Evolutionary conservation across 1,284 basidiomycete species (phyloP).

Genomic region (Porogramme epimiltina): DNA sequence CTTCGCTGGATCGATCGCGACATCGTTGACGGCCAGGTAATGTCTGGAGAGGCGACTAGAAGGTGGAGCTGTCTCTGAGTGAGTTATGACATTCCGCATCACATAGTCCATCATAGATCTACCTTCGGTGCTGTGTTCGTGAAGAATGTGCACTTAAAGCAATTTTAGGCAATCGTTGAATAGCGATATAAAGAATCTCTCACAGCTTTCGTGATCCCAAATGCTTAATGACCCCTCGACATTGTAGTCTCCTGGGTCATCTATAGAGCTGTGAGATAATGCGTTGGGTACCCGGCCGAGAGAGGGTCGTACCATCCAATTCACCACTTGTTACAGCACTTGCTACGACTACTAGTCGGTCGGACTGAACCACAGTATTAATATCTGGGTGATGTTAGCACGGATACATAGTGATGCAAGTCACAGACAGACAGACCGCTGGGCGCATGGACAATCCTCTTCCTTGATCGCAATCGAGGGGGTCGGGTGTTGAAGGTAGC

Average conservation of each 20-base stretch:
- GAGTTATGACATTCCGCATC: too few relatives aligned
- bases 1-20: conserved; percentile 27
- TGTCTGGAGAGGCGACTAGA: neutral
- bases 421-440: conserved; percentile 2
- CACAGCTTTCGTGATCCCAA: neutral
- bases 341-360: conserved; percentile 13
- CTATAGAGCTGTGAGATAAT: neutral
- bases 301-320: conserved; percentile 12
- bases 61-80: neutral
- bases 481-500: too few relatives aligned
- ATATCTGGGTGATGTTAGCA: conserved; percentile 7
- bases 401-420: neutral
- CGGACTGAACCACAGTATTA: conserved; percentile 17
- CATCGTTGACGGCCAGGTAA: conserved; percentile 24
- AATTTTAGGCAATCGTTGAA: too few relatives aligned
- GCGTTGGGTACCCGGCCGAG: too few relatives aligned
- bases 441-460: conserved; percentile 1
- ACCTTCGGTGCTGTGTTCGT: conserved; percentile 8
- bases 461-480: too few relatives aligned
- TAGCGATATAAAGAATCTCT: too few relatives aligned
- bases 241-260: conserved; percentile 20
- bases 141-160: conserved; percentile 7
- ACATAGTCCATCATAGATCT: too few relatives aligned
- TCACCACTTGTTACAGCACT: conserved; percentile 20
- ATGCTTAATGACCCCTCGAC: conserved; percentile 18